Base-by-base conservation (phyloP, 2,329 filamentous ascomycete species). In the Pyricularia sp. region DNA sequence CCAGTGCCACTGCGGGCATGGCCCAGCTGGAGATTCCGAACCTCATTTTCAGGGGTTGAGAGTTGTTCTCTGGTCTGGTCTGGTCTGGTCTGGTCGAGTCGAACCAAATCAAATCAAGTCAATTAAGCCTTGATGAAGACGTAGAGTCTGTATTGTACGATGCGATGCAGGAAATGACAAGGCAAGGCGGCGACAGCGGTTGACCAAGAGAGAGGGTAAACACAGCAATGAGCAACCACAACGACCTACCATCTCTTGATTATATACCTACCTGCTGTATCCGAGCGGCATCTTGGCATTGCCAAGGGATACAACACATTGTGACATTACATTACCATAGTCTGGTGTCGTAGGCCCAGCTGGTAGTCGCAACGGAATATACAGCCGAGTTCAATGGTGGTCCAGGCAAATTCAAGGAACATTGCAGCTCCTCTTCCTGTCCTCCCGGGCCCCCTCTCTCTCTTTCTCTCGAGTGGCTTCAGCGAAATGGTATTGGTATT, bases 11-110 rank as follows among this genome's bases (percentile, higher is more conserved):
- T 22, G 49, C 22, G 19, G 63, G 22, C 30, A 64, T 26, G 53
- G 63, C 63, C 28, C 35, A 26, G 55, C 57, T 31, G 22, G 63
- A 55, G 28, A 53, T 53, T 59, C 55, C 55, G 62, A 63, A 63
- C 62, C 49, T 63, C 62, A 63, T 63, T 30, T 63, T 40, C 16
- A 53, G 55, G 24, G 26, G 55, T 30, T 57, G 26, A 16, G 55
- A 24, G 55, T 59, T 30, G 13, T 13, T 59, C 55, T 59, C 12
- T 2, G 6, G 55, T 4, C 12, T 4, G 24, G 24, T n/a, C n/a
- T n/a, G n/a, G n/a, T n/a, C n/a, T n/a, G 12, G 55, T 10, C 22
- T 24, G 19, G 40, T n/a, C 19, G 19, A n/a, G 40, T 49, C 40
- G 40, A 49, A 49, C n/a, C 19, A 49, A 49, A 49, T 49, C 19